Evolutionary conservation across 2,329 filamentous ascomycete species (phyloP).

Genomic region (Cordyceps cateniannulata): DNA sequence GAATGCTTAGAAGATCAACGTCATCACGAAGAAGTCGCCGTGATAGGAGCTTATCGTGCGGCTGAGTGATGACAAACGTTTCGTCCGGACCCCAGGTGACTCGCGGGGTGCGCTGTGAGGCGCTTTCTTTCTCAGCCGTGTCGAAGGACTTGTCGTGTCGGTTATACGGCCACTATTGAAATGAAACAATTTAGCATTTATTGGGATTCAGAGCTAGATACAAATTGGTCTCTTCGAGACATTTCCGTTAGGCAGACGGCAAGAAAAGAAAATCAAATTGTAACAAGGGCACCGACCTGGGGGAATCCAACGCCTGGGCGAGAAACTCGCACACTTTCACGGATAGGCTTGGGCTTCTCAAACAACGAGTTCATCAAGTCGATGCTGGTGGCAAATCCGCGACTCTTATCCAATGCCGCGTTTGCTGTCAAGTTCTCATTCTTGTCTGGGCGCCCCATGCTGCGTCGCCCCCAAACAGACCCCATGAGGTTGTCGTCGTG

Average conservation of each 20-base stretch:
- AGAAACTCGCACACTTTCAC: constrained; percentile 46
- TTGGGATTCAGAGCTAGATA: constrained; percentile 28
- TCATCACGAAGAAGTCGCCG: constrained; percentile 22
- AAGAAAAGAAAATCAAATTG: constrained; percentile 24
- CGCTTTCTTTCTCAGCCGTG: constrained; percentile 57
- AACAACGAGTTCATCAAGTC: constrained; percentile 96
- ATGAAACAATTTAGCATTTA: constrained; percentile 39
- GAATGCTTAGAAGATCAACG: constrained; percentile 27
- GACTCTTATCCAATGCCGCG: constrained; percentile 38
- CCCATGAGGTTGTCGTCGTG: constrained; percentile 43
- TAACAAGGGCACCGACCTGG: constrained; percentile 69
- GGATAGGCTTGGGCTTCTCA: constrained; percentile 59
- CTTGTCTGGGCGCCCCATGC: constrained; percentile 23
- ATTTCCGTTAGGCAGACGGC: constrained; percentile 6
- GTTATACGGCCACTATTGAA: constrained; percentile 75
- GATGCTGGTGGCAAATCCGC: constrained; percentile 79
- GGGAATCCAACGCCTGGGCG: constrained; percentile 61
- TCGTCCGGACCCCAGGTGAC: constrained; percentile 74
- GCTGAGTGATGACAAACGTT: constrained; percentile 55
- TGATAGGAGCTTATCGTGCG: constrained; percentile 32
- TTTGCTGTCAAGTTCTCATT: constrained; percentile 23
- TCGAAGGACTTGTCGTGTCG: constrained; percentile 66
- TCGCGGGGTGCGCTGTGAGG: constrained; percentile 67
- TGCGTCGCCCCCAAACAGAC: constrained; percentile 28
- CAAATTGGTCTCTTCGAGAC: constrained; percentile 16